Percentiles rank a stretch among this genome's conserved stretches.
phyloP scores from a whole-genome alignment of 139 green algal genomes.

The Desmodesmus armatus region DNA sequence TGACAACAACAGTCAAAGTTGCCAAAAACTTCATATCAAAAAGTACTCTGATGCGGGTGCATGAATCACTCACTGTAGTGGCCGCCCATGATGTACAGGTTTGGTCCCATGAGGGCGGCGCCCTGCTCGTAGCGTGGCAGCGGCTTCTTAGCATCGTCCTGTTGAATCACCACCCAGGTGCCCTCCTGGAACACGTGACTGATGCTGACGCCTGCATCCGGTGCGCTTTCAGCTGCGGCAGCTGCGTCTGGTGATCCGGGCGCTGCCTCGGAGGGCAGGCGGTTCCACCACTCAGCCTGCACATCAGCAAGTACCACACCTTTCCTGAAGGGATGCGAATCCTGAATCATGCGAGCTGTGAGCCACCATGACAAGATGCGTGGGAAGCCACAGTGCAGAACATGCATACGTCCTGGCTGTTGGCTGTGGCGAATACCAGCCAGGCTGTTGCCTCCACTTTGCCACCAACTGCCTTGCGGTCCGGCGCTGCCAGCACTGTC shows the following conservation, averaged over 20 bases:
- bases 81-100: slow-evolving; percentile 87
- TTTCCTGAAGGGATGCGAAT: too few species aligned
- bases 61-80: slow-evolving; percentile 86
- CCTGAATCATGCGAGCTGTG: too few species aligned
- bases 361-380: not conserved
- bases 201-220: slow-evolving; percentile 1
- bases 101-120: slow-evolving; percentile 68
- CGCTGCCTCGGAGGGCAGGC: not conserved
- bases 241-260: not conserved
- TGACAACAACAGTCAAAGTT: too few species aligned
- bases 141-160: slow-evolving; percentile 53
- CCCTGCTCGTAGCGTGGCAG: slow-evolving; percentile 89
- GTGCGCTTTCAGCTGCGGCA: not conserved
- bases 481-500: too few species aligned
- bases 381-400: not conserved
- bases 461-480: too few species aligned
- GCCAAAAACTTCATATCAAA: too few species aligned
- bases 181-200: slow-evolving; percentile 43
- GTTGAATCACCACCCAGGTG: slow-evolving; percentile 47
- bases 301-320: too few species aligned
- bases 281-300: slow-evolving; percentile 36
- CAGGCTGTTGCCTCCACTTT: too few species aligned
- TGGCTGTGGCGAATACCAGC: too few species aligned
- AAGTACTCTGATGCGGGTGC: too few species aligned
- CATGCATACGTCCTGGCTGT: too few species aligned